These are phyloP conservation scores for Tricholoma terreum DNA, from an alignment of 768 basidiomycete genomes.

Conservation along the genomic window DNA sequence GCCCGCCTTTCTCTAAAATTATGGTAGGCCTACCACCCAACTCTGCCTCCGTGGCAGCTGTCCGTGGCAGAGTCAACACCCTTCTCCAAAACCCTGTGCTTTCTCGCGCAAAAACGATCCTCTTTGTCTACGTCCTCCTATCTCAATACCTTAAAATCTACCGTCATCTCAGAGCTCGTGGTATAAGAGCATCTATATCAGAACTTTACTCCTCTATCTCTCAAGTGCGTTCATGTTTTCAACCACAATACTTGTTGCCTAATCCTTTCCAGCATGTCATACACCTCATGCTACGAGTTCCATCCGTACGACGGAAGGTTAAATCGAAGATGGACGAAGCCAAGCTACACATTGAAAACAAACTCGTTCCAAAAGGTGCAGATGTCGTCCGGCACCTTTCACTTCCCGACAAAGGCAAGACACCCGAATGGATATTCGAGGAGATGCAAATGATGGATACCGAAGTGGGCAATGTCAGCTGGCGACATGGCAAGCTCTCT, in stretches of 20 bases:
- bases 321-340: slow-evolving; percentile 62
- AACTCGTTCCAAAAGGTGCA: slow-evolving; percentile 62
- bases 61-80: slow-evolving; percentile 11
- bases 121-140: slow-evolving; percentile 59
- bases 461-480: slow-evolving; percentile 49
- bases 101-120: slow-evolving; percentile 42
- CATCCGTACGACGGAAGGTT: slow-evolving; percentile 57
- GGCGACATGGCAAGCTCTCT: slow-evolving; percentile 72
- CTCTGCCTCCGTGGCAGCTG: slow-evolving; percentile 8
- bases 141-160: slow-evolving; percentile 50
- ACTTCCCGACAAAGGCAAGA: slow-evolving; percentile 62
- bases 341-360: slow-evolving; percentile 60
- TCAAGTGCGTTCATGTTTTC: slow-evolving; percentile 38
- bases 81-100: slow-evolving; percentile 12
- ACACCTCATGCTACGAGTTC: slow-evolving; percentile 57
- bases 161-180: slow-evolving; percentile 64
- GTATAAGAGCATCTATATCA: slow-evolving; percentile 42
- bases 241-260: not conserved
- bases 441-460: slow-evolving; percentile 83
- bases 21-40: no score
- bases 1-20: not conserved
- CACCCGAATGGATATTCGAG: slow-evolving; percentile 67
- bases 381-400: slow-evolving; percentile 62
- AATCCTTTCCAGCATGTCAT: slow-evolving; percentile 45
- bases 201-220: slow-evolving; percentile 55